These are phyloP conservation scores for Microbotryum violaceum DNA, from an alignment of 1,284 basidiomycete species.

Conservation along the genomic window DNA sequence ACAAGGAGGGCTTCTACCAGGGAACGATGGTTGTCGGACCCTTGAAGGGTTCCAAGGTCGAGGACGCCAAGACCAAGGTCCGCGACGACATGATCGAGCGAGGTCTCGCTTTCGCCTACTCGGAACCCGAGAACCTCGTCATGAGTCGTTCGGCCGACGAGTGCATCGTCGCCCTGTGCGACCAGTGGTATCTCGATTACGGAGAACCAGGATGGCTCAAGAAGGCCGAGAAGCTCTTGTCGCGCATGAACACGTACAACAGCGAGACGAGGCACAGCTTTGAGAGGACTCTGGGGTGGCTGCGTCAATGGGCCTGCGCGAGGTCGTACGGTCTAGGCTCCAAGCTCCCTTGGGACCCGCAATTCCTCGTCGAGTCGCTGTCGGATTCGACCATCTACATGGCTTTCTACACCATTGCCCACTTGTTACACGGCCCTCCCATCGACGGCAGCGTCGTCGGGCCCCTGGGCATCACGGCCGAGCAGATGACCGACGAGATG, in stretches of 20 bases:
- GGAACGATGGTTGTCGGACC: conserved; percentile 85
- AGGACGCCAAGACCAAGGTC: conserved; percentile 86
- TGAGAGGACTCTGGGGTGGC: conserved; percentile 85
- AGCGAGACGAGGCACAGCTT: conserved; percentile 85
- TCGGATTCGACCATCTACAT: conserved; percentile 99
- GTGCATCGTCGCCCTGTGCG: conserved; percentile 95
- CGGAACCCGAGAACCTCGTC: conserved; percentile 90
- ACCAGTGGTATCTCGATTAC: conserved; percentile 99
- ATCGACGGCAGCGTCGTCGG: conserved; percentile 74
- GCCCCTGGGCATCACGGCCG: conserved; percentile 72
- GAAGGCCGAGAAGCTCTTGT: conserved; percentile 73
- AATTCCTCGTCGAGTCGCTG: conserved; percentile 92
- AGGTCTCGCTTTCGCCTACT: conserved; percentile 78
- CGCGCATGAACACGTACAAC: conserved; percentile 82
- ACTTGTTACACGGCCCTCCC: conserved; percentile 71
- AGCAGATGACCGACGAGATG: conserved; percentile 93
- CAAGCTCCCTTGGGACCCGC: conserved; percentile 91
- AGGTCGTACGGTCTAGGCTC: conserved; percentile 94
- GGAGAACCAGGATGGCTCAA: conserved; percentile 84
- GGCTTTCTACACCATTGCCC: conserved; percentile 93
- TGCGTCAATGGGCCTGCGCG: conserved; percentile 98
- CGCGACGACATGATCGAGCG: conserved; percentile 72
- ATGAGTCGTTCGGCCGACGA: conserved; percentile 86
- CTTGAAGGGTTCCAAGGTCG: conserved; percentile 77
- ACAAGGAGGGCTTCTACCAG: conserved; percentile 97